Percentiles rank a stretch among this genome's conserved stretches.
phyloP scores from a whole-genome alignment of 768 basidiomycete genomes.

The Obba rivulosa region DNA sequence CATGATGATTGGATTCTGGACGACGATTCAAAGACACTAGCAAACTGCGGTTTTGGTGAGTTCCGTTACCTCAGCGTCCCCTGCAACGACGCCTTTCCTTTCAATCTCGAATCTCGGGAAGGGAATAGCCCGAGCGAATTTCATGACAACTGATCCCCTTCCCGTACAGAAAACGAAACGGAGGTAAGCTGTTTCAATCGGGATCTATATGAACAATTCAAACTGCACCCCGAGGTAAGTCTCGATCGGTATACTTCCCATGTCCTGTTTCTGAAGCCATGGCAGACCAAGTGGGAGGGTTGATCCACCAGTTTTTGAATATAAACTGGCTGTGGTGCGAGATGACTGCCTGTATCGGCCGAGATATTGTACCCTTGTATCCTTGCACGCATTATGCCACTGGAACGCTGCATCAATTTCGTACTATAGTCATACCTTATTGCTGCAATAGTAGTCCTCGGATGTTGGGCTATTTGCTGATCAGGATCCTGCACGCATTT shows the following conservation, averaged over 20 bases:
- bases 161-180: conserved; percentile 80
- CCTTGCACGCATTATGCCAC: too few species aligned
- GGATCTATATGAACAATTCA: conserved; percentile 74
- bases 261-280: background rate
- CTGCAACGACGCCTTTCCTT: too few species aligned
- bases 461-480: too few species aligned
- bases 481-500: too few species aligned
- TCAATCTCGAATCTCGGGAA: too few species aligned
- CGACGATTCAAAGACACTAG: conserved; percentile 61
- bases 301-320: background rate
- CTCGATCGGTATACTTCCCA: background rate
- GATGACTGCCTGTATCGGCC: too few species aligned
- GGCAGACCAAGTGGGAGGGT: conserved; percentile 21
- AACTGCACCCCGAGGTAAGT: conserved; percentile 71
- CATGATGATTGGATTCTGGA: conserved; percentile 90
- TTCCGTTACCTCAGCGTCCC: too few species aligned
- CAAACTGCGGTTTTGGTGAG: conserved; percentile 72
- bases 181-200: conserved; percentile 91
- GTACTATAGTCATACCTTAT: too few species aligned
- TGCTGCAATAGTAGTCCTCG: too few species aligned
- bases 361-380: too few species aligned
- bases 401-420: too few species aligned
- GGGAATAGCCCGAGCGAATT: too few species aligned
- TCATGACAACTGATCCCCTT: background rate
- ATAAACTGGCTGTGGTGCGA: background rate